A percentile compares a stretch with the other conserved stretches of the same genome.
Conservation (phyloP, 352 stramenopile genomes). For the Globisporangium cystogenes region DNA sequence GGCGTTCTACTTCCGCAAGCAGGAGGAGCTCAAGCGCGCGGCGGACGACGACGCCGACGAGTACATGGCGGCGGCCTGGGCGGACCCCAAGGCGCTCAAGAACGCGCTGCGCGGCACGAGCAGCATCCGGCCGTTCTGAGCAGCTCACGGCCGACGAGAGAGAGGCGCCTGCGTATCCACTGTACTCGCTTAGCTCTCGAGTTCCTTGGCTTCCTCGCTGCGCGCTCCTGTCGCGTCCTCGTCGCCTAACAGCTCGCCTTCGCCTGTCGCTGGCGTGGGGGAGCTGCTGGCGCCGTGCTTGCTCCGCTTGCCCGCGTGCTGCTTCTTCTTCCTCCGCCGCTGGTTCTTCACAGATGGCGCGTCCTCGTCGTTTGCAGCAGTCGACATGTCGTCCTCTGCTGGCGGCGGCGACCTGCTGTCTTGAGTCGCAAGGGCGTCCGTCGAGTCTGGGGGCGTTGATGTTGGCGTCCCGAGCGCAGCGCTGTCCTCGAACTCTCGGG, state of each 20-base stretch:
- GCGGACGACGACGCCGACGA: conserved; percentile 92
- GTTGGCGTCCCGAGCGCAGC: too few species aligned
- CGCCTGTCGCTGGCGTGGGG: too few species aligned
- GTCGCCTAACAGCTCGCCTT: not conserved
- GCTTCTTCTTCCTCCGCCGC: conserved; percentile 10
- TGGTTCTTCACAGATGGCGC: conserved; percentile 1
- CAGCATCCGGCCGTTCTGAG: conserved; percentile 78
- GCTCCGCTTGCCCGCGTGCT: conserved; percentile 1
- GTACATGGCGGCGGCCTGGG: conserved; percentile 93
- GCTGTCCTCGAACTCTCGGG: too few species aligned
- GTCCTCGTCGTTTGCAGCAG: not conserved
- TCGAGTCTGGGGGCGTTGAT: too few species aligned
- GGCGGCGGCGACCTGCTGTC: too few species aligned
- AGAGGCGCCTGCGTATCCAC: not conserved
- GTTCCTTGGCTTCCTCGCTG: not conserved
- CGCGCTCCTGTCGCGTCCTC: not conserved
- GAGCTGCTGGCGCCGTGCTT: not conserved
- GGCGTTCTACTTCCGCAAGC: conserved; percentile 93
- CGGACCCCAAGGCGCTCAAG: conserved; percentile 92
- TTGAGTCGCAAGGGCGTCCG: too few species aligned
- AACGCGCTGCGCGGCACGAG: conserved; percentile 88
- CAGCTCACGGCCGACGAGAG: too few species aligned
- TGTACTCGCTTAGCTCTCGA: not conserved
- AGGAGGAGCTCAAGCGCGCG: conserved; percentile 82
- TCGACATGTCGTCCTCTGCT: not conserved